Evolutionary conservation across 2,329 filamentous ascomycete species (phyloP), one percentile per base, ranked within the genome.

Genomic region (Verticillium alfalfae): DNA sequence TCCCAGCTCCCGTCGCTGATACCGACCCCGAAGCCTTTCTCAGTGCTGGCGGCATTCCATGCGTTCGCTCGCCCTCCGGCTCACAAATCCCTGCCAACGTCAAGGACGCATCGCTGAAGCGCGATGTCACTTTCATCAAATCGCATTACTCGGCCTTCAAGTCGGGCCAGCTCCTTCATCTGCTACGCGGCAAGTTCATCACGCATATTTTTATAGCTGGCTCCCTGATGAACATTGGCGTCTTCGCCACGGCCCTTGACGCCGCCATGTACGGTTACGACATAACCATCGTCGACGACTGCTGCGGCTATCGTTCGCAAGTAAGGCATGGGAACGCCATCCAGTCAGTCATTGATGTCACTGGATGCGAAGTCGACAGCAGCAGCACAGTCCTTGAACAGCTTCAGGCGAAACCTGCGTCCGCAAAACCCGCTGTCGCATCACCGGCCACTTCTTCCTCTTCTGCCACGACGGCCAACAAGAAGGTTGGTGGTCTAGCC

Each of bases 171-270:
- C 80, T 98, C 16, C 82, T 98, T 8, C 81, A 89, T 58, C 82
- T 87, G n/a, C 78, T 98, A 56, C 86, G 93, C n/a, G 87, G 88
- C n/a, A 90, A 88, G 65, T 88, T 97, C 67, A 87, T 96, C 62
- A 97, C 93, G 2, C 91, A 97, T 69, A 79, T 99, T 13, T 97
- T 91, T 74, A 85, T 98, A 31, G 96, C 91, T 70, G 95, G 95
- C 26, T 89, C 90, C 55, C 83, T 96, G 57, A 91, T 89, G 54
- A 97, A 98, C 69, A 80, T 96, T 39, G 93, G 93, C 37, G 88
- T 98, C 56, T 93, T 95, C 71, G 94, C 95, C 8, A 97, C 94
- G 1, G 93, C 93, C 3, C 82, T 96, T 65, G 95, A 97, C 70
- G 95, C 94, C 12, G 93, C 92, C 1, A 86, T 90, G 22, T 90